Evolutionary conservation across 78 protist species (phyloP), one percentile per base, ranked within the genome.

Genomic region (Bodo saltans): DNA sequence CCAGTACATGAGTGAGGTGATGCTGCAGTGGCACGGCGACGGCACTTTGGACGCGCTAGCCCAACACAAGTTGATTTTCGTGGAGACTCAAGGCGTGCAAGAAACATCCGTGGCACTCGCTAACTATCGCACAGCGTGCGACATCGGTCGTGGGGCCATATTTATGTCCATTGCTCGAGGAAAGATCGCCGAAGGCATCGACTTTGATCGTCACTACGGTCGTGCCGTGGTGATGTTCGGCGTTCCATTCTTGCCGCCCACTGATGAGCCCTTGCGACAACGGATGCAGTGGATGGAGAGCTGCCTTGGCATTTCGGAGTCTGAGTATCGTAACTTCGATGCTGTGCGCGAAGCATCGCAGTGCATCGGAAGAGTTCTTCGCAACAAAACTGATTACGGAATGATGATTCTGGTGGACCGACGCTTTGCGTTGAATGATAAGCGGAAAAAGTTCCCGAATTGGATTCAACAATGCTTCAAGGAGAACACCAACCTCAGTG

Each of bases 381-480:
- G 99, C 34, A 88, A 96, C 80, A 97, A 97, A 52, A 84, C 91
- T 0, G 99, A 98, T 89, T 98, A 98, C 83, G 99, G 99, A 1
- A 39, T 95, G 2, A 94, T 97, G 97, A 52, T 97, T 4, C 94
- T 98, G 21, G 99, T 99, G 0, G 99, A 97, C 81, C 84, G 74
- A 68, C 72, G 88, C 0, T 86, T 30, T 73, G n/a, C 67, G 3
- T 74, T 60, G 29, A 29, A 27, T 25, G 95, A 92, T 80, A 92
- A 91, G 86, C 76, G 91, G 21, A 17, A 23, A 32, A 92, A 88
- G 91, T 87, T 93, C 23, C 96, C 96, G 1, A 0, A 0, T 30
- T 93, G 96, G 96, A 91, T 93, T 21, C 84, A 71, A 21, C 79
- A 90, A 68, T 68, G 72, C 72, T 0, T 91, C n/a, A 33, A 30